Evolutionary conservation across 208 protist genomes (phyloP), one percentile per base, ranked within the genome.

Genomic region (Trypanosoma boissoni): DNA sequence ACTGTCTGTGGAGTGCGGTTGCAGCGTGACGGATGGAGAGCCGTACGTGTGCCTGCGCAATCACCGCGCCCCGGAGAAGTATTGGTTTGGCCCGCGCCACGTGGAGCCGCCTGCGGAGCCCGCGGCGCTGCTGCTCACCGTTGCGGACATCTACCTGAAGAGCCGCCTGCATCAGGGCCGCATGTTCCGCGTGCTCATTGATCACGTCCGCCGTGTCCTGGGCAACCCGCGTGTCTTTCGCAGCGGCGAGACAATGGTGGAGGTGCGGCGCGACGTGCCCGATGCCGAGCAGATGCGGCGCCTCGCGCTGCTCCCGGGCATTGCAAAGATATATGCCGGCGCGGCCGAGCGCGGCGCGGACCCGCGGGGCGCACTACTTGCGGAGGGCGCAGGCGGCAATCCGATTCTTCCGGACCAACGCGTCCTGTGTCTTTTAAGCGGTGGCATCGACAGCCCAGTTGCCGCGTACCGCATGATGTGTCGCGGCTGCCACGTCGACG

Each of bases 391-490:
- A 28, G 80, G 83, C n/a, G 84, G 84, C 21, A 78, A 88, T 21
- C 84, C 84, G 7, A 83, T 86, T 44, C 61, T 74, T 5, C 72
- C 76, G 1, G 73, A 88, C 20, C 74, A 87, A 45, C 67, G 60
- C 10, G 80, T 68, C 31, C 72, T 93, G 20, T 62, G 73, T n/a
- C 72, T 91, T 34, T 74, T 93, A 62, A 88, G 79, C 51, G 86
- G 86, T 48, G 86, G 86, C 54, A 89, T 91, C 44, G 86, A 93
- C 71, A 91, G 83, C 67, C 86, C 86, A 24, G 83, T 93, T 16
- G 86, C 86, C n/a, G 83, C 83, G 20, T 90, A 93, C 66, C 72
- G 76, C 37, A 90, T 93, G 80, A 93, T 93, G 83, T 84, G 72
- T 5, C 76, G 86, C 5, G 86, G 86, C 50, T 93, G 86, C 72